Conservation (phyloP, 345 rosid species). For the Pugionium cornutum region DNA sequence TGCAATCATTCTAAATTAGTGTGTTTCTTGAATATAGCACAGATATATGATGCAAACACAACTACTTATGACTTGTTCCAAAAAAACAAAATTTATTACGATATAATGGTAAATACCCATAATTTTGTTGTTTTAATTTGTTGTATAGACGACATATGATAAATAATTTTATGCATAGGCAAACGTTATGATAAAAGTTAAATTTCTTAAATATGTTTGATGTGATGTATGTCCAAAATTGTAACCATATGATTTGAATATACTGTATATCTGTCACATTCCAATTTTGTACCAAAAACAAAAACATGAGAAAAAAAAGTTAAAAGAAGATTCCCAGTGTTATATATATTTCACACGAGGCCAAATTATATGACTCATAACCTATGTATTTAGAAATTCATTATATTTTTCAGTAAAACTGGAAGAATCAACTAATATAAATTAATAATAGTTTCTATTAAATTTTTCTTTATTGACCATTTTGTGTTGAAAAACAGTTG, state of each 20-base stretch:
- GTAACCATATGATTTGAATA: slow-evolving; percentile 34
- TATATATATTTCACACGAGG: slow-evolving; percentile 22
- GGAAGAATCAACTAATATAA: too few species aligned
- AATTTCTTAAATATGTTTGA: slow-evolving; percentile 27
- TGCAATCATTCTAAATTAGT: slow-evolving; percentile 19
- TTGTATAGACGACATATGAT: not conserved
- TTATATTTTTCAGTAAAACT: too few species aligned
- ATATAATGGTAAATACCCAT: not conserved
- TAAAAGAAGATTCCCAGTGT: slow-evolving; percentile 29
- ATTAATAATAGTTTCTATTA: too few species aligned
- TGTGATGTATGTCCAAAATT: slow-evolving; percentile 41
- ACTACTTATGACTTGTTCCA: not conserved
- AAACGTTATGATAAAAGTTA: slow-evolving; percentile 36
- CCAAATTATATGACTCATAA: slow-evolving; percentile 36
- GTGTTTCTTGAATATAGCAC: not conserved
- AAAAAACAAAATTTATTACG: not conserved
- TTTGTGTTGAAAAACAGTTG: slow-evolving; percentile 20
- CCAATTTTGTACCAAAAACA: slow-evolving; percentile 24
- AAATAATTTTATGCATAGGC: slow-evolving; percentile 14
- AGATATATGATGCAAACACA: slow-evolving; percentile 7
- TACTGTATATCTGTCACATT: slow-evolving; percentile 40
- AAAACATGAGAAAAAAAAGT: slow-evolving; percentile 15
- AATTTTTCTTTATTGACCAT: not conserved
- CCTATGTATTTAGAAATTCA: slow-evolving; percentile 1
- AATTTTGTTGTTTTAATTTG: not conserved